Evolutionary conservation across 1,284 basidiomycete species (phyloP).

Genomic region (Ganoderma sp.): DNA sequence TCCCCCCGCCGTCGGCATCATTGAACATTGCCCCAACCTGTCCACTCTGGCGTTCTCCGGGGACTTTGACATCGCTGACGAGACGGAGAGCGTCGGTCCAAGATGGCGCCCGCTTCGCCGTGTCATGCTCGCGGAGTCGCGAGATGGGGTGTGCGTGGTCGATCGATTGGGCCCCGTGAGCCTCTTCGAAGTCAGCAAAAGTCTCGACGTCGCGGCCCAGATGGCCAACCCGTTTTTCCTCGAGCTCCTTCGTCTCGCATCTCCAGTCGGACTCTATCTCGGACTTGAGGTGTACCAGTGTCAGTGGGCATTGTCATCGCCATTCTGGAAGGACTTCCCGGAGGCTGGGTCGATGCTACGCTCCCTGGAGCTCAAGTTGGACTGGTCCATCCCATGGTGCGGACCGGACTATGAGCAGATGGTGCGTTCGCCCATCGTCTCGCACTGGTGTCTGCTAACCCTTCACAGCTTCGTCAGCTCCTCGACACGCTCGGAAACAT

Average conservation of each 20-base stretch:
- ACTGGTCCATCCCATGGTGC: not conserved
- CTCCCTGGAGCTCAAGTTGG: constrained; percentile 13
- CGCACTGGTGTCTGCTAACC: not conserved
- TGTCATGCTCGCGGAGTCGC: constrained; percentile 3
- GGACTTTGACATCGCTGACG: not conserved
- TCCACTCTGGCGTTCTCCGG: constrained; percentile 12
- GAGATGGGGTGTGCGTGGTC: not conserved
- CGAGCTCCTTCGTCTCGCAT: not conserved
- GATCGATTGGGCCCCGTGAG: constrained; percentile 7
- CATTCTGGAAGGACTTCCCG: constrained; percentile 9
- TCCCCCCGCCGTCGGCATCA: constrained; percentile 15
- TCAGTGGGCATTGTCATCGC: not conserved
- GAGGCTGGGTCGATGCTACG: not conserved
- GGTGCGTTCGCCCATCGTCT: not conserved
- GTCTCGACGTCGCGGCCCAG: not conserved
- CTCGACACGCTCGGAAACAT: not conserved
- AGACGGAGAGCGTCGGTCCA: not conserved
- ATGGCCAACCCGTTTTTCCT: not conserved
- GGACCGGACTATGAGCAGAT: not conserved
- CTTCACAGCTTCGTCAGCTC: not conserved
- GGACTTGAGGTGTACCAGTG: not conserved
- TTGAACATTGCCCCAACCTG: constrained; percentile 22
- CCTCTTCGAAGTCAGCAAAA: constrained; percentile 1
- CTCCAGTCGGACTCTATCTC: not conserved
- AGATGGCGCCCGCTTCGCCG: constrained; percentile 16